Conservation (phyloP, 305 asterid species). For the Solanum hybrid region DNA sequence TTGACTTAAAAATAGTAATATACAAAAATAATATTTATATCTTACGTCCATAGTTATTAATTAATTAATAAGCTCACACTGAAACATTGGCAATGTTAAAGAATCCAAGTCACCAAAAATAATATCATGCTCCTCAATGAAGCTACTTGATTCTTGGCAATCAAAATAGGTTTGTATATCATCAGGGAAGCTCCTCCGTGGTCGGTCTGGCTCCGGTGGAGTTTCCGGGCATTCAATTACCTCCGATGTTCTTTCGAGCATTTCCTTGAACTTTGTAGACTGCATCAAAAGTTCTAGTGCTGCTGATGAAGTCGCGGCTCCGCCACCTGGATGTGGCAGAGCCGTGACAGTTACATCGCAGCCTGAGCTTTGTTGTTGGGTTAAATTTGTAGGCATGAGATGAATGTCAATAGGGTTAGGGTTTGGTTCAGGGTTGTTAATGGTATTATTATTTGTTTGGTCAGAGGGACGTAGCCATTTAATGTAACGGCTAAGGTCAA, state of each 20-base stretch:
- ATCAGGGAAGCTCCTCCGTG: conserved; percentile 69
- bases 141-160: conserved; percentile 53
- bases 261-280: conserved; percentile 56
- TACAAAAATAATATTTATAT: neutral
- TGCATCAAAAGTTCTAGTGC: conserved; percentile 47
- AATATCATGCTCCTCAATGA: conserved; percentile 49
- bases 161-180: conserved; percentile 85
- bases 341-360: conserved; percentile 12
- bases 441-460: conserved; percentile 1
- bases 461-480: conserved; percentile 33
- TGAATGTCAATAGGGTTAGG: conserved; percentile 5
- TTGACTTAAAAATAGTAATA: neutral
- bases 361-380: conserved; percentile 22
- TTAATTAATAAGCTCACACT: conserved; percentile 36
- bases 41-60: neutral
- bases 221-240: conserved; percentile 21
- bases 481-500: conserved; percentile 75
- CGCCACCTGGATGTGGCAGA: conserved; percentile 4
- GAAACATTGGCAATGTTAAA: conserved; percentile 46
- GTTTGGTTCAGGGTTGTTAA: conserved; percentile 3
- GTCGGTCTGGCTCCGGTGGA: conserved; percentile 29
- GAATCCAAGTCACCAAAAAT: conserved; percentile 49
- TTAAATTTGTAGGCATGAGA: conserved; percentile 11
- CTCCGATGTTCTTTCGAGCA: conserved; percentile 34
- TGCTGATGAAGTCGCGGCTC: conserved; percentile 32